These are phyloP conservation scores for Penicillium sclerotigenum DNA, from an alignment of 2,329 filamentous ascomycete species.

Conservation along the genomic window DNA sequence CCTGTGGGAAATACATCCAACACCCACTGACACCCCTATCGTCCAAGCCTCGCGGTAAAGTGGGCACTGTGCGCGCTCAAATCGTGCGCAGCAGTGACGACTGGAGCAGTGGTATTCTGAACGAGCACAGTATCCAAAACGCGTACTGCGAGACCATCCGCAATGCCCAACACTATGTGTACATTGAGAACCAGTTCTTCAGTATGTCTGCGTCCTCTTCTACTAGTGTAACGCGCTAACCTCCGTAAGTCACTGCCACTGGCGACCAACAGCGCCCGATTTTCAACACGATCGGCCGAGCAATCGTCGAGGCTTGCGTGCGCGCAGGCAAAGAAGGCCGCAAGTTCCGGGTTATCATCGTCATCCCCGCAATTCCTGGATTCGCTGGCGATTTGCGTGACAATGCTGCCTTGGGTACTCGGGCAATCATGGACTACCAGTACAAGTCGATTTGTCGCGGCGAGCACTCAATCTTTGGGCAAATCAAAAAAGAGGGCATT, in stretches of 20 bases:
- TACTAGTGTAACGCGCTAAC: constrained; percentile 21
- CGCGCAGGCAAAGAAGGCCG: constrained; percentile 74
- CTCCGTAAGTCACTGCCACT: constrained; percentile 68
- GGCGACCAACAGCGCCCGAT: constrained; percentile 82
- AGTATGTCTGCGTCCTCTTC: constrained; percentile 47
- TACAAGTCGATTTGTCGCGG: constrained; percentile 94
- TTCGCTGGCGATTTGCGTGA: constrained; percentile 89
- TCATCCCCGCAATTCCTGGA: constrained; percentile 88
- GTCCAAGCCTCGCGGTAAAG: constrained; percentile 59
- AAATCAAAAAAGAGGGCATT: constrained; percentile 69
- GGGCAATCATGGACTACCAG: constrained; percentile 98
- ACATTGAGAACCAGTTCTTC: constrained; percentile 99
- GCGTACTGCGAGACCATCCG: constrained; percentile 82
- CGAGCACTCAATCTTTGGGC: constrained; percentile 83
- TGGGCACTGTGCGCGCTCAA: constrained; percentile 77
- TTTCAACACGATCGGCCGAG: constrained; percentile 79
- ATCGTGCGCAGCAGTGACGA: constrained; percentile 85
- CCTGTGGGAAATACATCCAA: constrained; percentile 79
- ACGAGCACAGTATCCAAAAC: constrained; percentile 79
- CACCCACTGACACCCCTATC: constrained; percentile 72
- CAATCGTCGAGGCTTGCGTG: constrained; percentile 88
- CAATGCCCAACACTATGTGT: constrained; percentile 86
- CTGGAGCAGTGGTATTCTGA: constrained; percentile 89
- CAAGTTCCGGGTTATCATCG: constrained; percentile 84
- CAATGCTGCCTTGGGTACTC: constrained; percentile 76